These are phyloP conservation scores for Anthostomella pinea DNA, from an alignment of 2,329 filamentous ascomycete genomes.

Conservation along the genomic window DNA sequence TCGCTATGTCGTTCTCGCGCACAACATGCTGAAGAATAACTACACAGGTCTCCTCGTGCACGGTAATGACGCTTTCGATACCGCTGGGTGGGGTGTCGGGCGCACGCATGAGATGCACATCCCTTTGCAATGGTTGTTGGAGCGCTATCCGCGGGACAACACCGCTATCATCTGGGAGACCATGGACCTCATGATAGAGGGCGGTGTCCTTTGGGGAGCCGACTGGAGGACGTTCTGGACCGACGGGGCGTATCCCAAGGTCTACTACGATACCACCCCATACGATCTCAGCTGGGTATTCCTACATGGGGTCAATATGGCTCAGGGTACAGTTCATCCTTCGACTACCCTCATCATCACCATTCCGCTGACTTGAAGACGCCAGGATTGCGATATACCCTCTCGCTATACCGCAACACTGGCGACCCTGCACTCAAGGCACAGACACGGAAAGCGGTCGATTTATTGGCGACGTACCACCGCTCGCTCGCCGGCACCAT, in stretches of 20 bases:
- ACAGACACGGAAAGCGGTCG: constrained; percentile 33
- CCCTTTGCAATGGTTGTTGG: constrained; percentile 37
- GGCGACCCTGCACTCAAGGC: constrained; percentile 29
- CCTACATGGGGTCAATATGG: constrained; percentile 40
- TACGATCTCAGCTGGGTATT: constrained; percentile 33
- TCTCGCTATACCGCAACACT: constrained; percentile 36
- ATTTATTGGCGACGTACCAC: constrained; percentile 35
- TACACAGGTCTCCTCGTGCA: constrained; percentile 47
- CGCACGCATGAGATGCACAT: constrained; percentile 38
- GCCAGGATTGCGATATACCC: constrained; percentile 35
- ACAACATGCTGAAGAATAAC: constrained; percentile 52
- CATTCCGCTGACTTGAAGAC: neutral
- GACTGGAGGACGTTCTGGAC: constrained; percentile 33
- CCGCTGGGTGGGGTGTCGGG: constrained; percentile 30
- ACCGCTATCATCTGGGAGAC: constrained; percentile 34
- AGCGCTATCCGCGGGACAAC: constrained; percentile 29
- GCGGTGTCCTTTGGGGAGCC: constrained; percentile 15
- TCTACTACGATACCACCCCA: constrained; percentile 16
- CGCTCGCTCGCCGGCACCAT: constrained; percentile 37
- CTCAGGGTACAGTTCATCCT: too few relatives aligned
- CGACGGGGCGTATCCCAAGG: constrained; percentile 21
- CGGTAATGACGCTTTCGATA: constrained; percentile 38
- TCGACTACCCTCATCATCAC: too few relatives aligned
- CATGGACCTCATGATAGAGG: constrained; percentile 43
- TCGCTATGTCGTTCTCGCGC: constrained; percentile 45